Evolutionary conservation across 78 protist species (phyloP).

Genomic region (Chrysochromulina parva): DNA sequence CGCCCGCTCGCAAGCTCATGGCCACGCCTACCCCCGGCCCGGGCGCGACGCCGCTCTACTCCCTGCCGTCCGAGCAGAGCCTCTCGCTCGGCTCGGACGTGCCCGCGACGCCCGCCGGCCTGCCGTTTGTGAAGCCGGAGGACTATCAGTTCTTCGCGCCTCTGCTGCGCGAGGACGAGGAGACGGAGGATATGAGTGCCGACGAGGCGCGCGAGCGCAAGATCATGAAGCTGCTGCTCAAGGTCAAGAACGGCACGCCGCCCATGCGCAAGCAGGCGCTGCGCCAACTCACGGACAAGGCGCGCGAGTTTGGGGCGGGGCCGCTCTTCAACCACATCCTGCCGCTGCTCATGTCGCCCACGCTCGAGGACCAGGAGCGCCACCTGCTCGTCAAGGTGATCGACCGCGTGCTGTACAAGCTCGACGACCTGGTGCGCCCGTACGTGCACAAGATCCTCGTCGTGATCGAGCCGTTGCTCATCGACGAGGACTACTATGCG

Average conservation of each 20-base stretch:
- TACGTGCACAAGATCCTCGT: constrained; percentile 93
- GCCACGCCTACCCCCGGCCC: constrained; percentile 79
- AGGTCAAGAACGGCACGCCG: constrained; percentile 98
- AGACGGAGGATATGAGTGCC: constrained; percentile 53
- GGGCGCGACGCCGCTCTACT: constrained; percentile 56
- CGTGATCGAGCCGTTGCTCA: constrained; percentile 96
- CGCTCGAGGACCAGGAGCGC: constrained; percentile 97
- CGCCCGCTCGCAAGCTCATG: constrained; percentile 81
- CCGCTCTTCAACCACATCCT: constrained; percentile 91
- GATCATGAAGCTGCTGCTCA: constrained; percentile 90
- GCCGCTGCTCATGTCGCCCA: constrained; percentile 91
- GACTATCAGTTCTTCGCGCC: constrained; percentile 87
- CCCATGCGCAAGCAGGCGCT: constrained; percentile 95
- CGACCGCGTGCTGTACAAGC: constrained; percentile 92
- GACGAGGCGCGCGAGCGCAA: constrained; percentile 88
- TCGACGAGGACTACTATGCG: constrained; percentile 96
- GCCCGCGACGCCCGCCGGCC: constrained; percentile 51
- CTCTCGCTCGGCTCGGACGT: neutral
- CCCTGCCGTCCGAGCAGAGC: constrained; percentile 44
- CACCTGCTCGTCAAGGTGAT: constrained; percentile 97
- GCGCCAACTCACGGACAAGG: constrained; percentile 92
- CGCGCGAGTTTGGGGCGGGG: constrained; percentile 96
- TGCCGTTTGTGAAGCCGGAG: constrained; percentile 93
- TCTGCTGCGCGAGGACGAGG: constrained; percentile 77
- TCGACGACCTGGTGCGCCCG: constrained; percentile 96